These are phyloP conservation scores for Marasmius tenuissimus DNA, from an alignment of 1,284 basidiomycete genomes.

Conservation along the genomic window DNA sequence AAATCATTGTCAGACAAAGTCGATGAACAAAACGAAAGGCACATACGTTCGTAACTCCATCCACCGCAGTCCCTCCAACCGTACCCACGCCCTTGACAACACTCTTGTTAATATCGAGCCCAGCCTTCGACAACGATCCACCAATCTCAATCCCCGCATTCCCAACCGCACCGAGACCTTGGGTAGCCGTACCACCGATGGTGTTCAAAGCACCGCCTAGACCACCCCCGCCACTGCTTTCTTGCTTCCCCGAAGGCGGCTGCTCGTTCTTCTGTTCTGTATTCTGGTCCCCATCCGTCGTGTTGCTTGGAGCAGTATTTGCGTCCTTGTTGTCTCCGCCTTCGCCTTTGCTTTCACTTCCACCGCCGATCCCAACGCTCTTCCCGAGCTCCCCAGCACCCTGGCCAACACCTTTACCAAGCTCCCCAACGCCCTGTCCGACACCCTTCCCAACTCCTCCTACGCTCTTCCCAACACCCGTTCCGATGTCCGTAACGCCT, in stretches of 20 bases:
- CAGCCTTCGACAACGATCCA: constrained; percentile 6
- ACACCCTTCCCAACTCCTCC: not conserved
- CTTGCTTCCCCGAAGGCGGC: not conserved
- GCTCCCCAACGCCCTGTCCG: not conserved
- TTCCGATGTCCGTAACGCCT: not conserved
- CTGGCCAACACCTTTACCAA: not conserved
- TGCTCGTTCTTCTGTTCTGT: not conserved
- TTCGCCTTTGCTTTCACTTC: not conserved
- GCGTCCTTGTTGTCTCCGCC: not conserved
- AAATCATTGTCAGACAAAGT: not conserved
- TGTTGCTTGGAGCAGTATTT: not conserved
- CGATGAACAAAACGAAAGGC: not conserved
- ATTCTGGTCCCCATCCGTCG: not conserved
- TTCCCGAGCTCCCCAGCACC: constrained; percentile 1
- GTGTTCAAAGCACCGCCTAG: not conserved
- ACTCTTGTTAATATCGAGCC: constrained; percentile 16
- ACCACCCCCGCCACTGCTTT: not conserved
- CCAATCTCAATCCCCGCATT: not conserved
- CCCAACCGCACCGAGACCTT: not conserved
- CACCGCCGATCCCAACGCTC: not conserved
- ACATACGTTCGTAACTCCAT: constrained; percentile 17
- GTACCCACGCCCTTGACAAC: constrained; percentile 17
- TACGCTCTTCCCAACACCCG: not conserved
- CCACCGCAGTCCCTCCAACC: constrained; percentile 22
- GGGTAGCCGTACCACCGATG: not conserved